Evolutionary conservation across 2,329 filamentous ascomycete genomes (phyloP), one percentile per base, ranked within the genome.

Genomic region (Pseudocercospora fuligena): DNA sequence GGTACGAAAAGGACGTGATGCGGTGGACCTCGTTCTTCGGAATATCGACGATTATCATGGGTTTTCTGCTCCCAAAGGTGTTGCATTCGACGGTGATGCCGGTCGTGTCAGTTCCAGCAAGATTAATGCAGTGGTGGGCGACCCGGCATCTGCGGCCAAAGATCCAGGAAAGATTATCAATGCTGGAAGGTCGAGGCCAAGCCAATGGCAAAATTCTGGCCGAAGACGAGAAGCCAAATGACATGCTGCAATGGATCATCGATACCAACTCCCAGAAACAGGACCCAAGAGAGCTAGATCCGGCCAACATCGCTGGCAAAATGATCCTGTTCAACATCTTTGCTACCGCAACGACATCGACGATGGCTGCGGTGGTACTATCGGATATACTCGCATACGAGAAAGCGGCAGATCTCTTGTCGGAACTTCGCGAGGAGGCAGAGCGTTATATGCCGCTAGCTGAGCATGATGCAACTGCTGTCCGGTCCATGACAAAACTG

Each of bases 291-390:
- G 43, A 69, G 29, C 12, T 69, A 47, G 27, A 63, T 11, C 62
- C 69, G n/a, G 4, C 36, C 4, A 69, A 66, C 21, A 65, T 69
- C 11, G 64, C 67, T 1, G 64, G 61, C 2, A 66, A 69, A 31
- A 57, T 72, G 23, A 61, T 71, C 57, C 51, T 70, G 19, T 62
- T 74, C 60, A 73, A 72, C 56, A 66, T 72, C 29, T 70, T 73
- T 51, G 73, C 70, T 25, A 69, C 70, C 8, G 68, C 67, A 19
- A 73, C 71, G 6, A 69, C 69, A 5, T 65, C 60, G 33, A 66
- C 69, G 7, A 67, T 66, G 12, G 62, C 66, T 19, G 65, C 61
- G 1, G 67, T 67, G 27, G 63, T 69, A 8, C 63, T 73, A 9
- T 33, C 68, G 23, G 66, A 72, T 33, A 56, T 70, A 3, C 53